Evolutionary conservation across 2,329 filamentous ascomycete genomes (phyloP).

Genomic region (Pyricularia pennisetigena): DNA sequence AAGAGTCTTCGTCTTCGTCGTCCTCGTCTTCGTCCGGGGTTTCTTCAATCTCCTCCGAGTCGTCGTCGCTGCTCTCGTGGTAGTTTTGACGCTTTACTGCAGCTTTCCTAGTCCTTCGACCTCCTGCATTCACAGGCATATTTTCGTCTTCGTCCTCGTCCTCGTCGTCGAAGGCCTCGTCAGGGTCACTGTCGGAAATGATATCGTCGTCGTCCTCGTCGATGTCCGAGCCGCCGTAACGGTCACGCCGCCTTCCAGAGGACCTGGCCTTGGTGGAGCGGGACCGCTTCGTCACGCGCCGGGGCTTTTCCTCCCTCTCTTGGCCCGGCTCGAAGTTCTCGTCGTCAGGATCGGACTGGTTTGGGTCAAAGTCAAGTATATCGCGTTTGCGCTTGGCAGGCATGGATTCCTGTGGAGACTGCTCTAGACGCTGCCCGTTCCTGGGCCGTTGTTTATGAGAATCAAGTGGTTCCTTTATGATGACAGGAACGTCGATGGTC

Average conservation of each 20-base stretch:
- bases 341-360: slow-evolving; percentile 56
- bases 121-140: slow-evolving; percentile 27
- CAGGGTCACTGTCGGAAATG: slow-evolving; percentile 41
- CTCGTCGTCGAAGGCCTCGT: slow-evolving; percentile 32
- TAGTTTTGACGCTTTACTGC: slow-evolving; percentile 33
- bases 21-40: slow-evolving; percentile 31
- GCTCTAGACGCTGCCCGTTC: neutral
- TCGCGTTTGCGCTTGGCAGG: slow-evolving; percentile 47
- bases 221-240: slow-evolving; percentile 52
- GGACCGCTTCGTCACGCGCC: slow-evolving; percentile 27
- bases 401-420: slow-evolving; percentile 19
- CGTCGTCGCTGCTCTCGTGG: slow-evolving; percentile 32
- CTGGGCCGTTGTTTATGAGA: neutral
- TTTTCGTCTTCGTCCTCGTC: slow-evolving; percentile 26
- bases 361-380: slow-evolving; percentile 51
- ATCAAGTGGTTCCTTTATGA: neutral
- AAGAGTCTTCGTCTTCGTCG: slow-evolving; percentile 25
- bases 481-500: neutral
- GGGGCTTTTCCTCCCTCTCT: slow-evolving; percentile 30
- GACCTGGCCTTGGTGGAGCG: slow-evolving; percentile 14
- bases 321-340: slow-evolving; percentile 53
- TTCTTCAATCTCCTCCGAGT: slow-evolving; percentile 18
- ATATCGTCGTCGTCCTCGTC: slow-evolving; percentile 49
- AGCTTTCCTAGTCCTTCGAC: slow-evolving; percentile 34
- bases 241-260: slow-evolving; percentile 25